A percentile compares a stretch with the other conserved stretches of the same genome.
Evolutionary conservation across 2,329 filamentous ascomycete species (phyloP).

Genomic region (Alternaria conjuncta): DNA sequence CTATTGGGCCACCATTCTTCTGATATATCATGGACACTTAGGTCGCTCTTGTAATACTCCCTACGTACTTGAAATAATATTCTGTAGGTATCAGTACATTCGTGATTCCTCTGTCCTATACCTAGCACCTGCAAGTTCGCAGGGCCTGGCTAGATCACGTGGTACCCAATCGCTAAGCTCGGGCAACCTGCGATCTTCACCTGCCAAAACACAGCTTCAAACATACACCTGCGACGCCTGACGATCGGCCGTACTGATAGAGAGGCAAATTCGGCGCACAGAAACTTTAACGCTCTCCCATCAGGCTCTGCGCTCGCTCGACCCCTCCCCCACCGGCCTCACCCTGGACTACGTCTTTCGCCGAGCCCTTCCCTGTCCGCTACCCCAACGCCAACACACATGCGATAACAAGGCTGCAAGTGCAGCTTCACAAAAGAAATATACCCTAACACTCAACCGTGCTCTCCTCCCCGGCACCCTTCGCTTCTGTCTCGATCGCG

Average conservation of each 20-base stretch:
- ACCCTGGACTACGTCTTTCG: constrained; percentile 16
- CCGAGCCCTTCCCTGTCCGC: constrained; percentile 10
- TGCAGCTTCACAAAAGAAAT: constrained; percentile 17
- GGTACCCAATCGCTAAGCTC: constrained; percentile 23
- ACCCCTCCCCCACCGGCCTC: constrained; percentile 21
- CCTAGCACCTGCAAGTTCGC: background rate
- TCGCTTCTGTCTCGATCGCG: constrained; percentile 6
- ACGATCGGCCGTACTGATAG: constrained; percentile 5
- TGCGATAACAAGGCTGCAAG: constrained; percentile 27
- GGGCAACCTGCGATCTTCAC: constrained; percentile 21
- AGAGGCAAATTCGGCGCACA: background rate
- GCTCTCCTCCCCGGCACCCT: background rate
- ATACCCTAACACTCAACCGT: background rate
- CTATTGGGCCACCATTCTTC: background rate
- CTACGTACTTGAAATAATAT: background rate
- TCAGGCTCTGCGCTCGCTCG: constrained; percentile 17
- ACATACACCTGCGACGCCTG: constrained; percentile 6
- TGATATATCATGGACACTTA: background rate
- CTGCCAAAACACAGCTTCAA: constrained; percentile 18
- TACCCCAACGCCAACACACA: constrained; percentile 14
- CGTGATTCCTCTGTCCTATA: background rate
- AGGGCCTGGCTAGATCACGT: constrained; percentile 19
- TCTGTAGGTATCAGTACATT: background rate
- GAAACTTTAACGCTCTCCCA: background rate
- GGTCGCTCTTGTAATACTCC: background rate